Evolutionary conservation across 2,329 filamentous ascomycete genomes (phyloP).

Genomic region (Colletotrichum acutatum): DNA sequence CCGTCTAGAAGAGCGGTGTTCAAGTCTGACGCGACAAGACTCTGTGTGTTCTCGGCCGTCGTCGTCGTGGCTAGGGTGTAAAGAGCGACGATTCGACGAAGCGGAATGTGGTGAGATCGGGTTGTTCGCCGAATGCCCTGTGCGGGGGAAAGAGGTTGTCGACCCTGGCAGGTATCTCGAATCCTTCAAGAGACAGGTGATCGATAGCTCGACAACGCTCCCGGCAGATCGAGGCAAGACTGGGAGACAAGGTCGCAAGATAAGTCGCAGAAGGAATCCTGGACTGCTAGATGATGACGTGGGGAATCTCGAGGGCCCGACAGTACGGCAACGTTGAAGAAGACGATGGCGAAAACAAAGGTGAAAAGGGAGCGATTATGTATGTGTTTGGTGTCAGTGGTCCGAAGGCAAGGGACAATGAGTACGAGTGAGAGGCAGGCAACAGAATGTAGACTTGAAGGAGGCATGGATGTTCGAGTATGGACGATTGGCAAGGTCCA

Average conservation of each 20-base stretch:
- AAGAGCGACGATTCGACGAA: background rate
- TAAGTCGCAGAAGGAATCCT: background rate
- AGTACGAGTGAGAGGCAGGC: background rate
- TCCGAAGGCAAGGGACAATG: background rate
- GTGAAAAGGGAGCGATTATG: constrained; percentile 5
- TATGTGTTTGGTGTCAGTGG: background rate
- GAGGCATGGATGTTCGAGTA: background rate
- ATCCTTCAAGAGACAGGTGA: background rate
- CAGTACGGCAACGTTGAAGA: background rate
- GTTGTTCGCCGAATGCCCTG: background rate
- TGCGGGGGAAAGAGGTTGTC: background rate
- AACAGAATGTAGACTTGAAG: background rate
- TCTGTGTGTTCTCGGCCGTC: background rate
- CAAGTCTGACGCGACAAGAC: background rate
- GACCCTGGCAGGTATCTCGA: background rate
- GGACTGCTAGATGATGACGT: background rate
- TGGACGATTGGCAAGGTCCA: constrained; percentile 11
- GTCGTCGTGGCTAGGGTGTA: background rate
- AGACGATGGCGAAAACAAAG: background rate
- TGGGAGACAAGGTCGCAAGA: background rate
- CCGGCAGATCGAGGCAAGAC: background rate
- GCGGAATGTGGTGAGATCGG: background rate
- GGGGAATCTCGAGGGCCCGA: background rate
- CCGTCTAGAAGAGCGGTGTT: background rate
- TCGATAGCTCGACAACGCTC: background rate